Conservation (phyloP, 2,329 filamentous ascomycete genomes). For the Tricladium varicosporioides region DNA sequence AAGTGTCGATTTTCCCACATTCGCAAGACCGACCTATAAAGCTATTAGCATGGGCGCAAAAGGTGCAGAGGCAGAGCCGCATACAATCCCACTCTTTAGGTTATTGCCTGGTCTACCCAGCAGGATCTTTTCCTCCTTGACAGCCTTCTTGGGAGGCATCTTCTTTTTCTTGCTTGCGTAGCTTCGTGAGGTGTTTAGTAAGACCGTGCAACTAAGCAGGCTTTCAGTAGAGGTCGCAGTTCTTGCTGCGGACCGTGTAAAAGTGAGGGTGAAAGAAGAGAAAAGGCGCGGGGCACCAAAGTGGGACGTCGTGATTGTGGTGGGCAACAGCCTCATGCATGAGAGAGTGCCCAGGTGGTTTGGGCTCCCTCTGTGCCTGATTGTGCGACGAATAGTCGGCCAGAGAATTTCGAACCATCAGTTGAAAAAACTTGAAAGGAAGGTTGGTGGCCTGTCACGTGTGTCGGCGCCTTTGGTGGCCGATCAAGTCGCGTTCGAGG, state of each 20-base stretch:
- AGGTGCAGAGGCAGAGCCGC: slow-evolving; percentile 34
- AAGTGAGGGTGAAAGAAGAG: slow-evolving; percentile 50
- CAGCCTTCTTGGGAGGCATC: slow-evolving; percentile 95
- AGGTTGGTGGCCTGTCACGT: neutral
- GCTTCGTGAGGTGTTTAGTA: slow-evolving; percentile 49
- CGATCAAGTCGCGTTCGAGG: neutral
- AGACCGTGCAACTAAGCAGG: slow-evolving; percentile 37
- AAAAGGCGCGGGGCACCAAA: slow-evolving; percentile 40
- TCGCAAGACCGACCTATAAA: slow-evolving; percentile 87
- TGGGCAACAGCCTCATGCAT: slow-evolving; percentile 28
- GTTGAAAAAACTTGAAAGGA: neutral
- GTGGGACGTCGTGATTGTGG: slow-evolving; percentile 30
- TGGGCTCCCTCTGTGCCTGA: slow-evolving; percentile 18
- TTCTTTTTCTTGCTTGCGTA: slow-evolving; percentile 60
- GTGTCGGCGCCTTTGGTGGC: too few species aligned
- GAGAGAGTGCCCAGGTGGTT: slow-evolving; percentile 14
- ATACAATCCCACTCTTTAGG: slow-evolving; percentile 98
- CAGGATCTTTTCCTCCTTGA: slow-evolving; percentile 92
- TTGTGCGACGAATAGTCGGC: slow-evolving; percentile 24
- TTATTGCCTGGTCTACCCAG: slow-evolving; percentile 96
- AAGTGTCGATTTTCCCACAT: slow-evolving; percentile 98
- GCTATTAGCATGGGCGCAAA: slow-evolving; percentile 13
- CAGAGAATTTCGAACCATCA: slow-evolving; percentile 1
- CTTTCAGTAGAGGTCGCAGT: slow-evolving; percentile 39
- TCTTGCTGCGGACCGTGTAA: slow-evolving; percentile 47